Evolutionary conservation across 176 grass and related monocot genomes (phyloP), one percentile per base, ranked within the genome.

Genomic region (Typha latifolia): DNA sequence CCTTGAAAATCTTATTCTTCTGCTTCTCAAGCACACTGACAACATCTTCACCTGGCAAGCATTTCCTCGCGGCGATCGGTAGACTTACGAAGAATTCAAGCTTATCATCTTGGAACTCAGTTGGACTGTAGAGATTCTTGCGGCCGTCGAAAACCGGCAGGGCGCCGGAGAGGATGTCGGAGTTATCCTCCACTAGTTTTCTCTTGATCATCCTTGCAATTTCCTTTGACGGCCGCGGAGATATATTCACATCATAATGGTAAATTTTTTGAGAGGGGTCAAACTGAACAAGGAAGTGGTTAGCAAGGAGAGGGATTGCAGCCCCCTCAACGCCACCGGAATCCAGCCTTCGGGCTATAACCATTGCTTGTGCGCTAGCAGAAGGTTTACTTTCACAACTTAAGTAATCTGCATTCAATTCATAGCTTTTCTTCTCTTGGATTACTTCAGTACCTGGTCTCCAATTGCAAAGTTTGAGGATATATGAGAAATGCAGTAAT

Each of bases 191-290:
- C 32, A 96, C 82, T 53, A 96, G 67, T 61, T 96, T 96, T 14
- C 79, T 82, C 76, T 96, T 96, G 47, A 96, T 91, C 61, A 96
- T 79, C 64, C 91, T 68, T 32, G 91, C 87, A 14, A 74, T 91
- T 86, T 96, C 91, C 72, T 88, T 96, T 0, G 91, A 88, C 1
- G 91, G 82, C 23, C 63, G 85, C 5, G 91, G 91, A 70, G 72
- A 81, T 76, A 96, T 96, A 14, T 76, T 79, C 51, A 96, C 82
- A 72, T 91, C 78, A 51, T 96, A 96, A 48, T 96, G 85, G 69
- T 81, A 91, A 62, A 96, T 82, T 65, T 62, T 88, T 34, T 91
- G 80, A 12, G 55, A 43, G 0, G 91, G 77, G 71, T 96, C 82
- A 32, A 96, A 86, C 9, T 53, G 64, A 43, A 91, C 91, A 29